phyloP scores from a whole-genome alignment of 192 early-diverging fungal genomes.

The Podila minutissima region DNA sequence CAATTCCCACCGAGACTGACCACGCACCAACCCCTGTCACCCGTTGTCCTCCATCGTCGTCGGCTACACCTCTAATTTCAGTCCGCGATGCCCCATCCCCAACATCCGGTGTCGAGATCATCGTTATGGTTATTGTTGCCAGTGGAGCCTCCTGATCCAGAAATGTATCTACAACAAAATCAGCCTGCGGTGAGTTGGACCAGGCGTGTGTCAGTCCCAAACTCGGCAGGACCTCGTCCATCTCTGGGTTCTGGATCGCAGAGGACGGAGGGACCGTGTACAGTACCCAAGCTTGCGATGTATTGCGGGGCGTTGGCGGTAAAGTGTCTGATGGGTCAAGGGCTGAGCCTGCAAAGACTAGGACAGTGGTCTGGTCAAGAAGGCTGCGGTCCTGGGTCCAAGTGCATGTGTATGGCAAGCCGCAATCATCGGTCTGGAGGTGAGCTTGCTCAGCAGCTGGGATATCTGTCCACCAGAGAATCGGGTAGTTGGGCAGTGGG shows the following conservation, averaged over 20 bases:
- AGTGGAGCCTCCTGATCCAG: neutral
- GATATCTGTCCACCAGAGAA: constrained; percentile 26
- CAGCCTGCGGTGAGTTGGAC: neutral
- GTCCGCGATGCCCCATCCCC: too few species aligned
- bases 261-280: neutral
- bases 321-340: constrained; percentile 4
- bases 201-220: neutral
- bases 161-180: neutral
- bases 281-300: constrained; percentile 18
- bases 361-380: neutral
- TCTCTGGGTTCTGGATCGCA: neutral
- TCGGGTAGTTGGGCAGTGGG: neutral
- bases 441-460: neutral
- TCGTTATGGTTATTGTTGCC: neutral
- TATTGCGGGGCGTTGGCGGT: neutral
- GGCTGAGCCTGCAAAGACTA: constrained; percentile 4
- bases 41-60: too few species aligned
- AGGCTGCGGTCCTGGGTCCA: constrained; percentile 5
- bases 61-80: too few species aligned
- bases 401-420: constrained; percentile 14
- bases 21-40: too few species aligned
- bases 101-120: neutral
- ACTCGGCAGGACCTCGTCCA: neutral
- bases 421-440: constrained; percentile 5
- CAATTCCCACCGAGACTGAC: too few species aligned